Evolutionary conservation across 2,329 filamentous ascomycete species (phyloP), one percentile per base, ranked within the genome.

Genomic region (Claviceps lovelessii): DNA sequence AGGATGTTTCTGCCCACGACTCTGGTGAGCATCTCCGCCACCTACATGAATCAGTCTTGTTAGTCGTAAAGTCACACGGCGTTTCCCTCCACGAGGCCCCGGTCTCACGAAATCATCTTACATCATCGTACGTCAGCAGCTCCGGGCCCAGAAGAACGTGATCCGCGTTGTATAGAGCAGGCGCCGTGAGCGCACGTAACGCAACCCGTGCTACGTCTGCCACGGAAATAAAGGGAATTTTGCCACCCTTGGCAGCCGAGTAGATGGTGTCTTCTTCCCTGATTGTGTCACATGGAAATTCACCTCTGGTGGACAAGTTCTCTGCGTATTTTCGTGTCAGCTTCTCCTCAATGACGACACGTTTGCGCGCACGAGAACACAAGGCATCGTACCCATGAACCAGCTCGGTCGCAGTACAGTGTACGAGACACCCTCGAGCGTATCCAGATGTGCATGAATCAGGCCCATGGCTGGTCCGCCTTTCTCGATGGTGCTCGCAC

Each of bases 201-300:
- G 51, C 51, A 19, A 53, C 51, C 28, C 51, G 51, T 17, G 51
- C 51, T 41, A 53, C 41, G 31, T 53, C 51, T 7, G 19, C 6
- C 44, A 17, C 44, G 31, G 51, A 53, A 29, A 53, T 47, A 19
- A 53, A 48, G 19, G 51, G 51, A 29, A 53, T 15, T 8, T 53
- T 53, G 44, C 44, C 51, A 11, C 41, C 23, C 41, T 17, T 44
- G 11, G 51, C 15, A 29, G 51, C 44, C 7, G 51, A 53, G 31
- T 53, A 53, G 33, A 53, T 15, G 4, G 28, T 53, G 44, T 10
- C n/a, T 28, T 53, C 51, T 10, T 29, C 39, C 7, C 7, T 53
- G 45, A 53, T 53, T 17, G 51, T 13, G 29, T 51, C 49, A 31
- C 4, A 51, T n/a, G 28, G 37, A 9, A 51, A n/a, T 17, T 51